Evolutionary conservation across 1,139 yeast species (phyloP), one percentile per base, ranked within the genome.

Genomic region (Blastobotrys malaysiensis): DNA sequence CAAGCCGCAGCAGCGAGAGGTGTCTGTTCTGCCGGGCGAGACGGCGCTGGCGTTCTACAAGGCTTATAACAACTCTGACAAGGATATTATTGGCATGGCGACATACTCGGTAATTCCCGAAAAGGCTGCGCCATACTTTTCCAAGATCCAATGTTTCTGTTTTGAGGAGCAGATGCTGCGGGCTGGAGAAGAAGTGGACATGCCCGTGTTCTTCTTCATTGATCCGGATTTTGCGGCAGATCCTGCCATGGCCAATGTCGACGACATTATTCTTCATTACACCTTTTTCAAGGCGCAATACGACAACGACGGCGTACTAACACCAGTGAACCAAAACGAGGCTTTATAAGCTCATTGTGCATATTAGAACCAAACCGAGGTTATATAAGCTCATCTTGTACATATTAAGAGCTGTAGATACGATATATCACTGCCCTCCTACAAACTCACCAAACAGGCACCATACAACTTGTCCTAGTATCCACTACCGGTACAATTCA

Each of bases 121-220:
- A 62, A 91, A 88, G 63, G 96, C 95, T 9, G 96, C 98, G 0
- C 96, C 90, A 5, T 95, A 93, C 71, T 93, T 93, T 75, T 88
- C 89, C 74, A 93, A 93, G 72, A 93, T 93, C 65, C 99, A 93
- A 69, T 93, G 99, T 71, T 93, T 93, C 73, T 93, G 99, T 69
- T 93, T 95, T 68, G 99, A 93, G 73, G 99, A 93, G 69, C 99
- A 93, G 71, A 80, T 89, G 69, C 76, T 93, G 61, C 80, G 85
- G 55, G 97, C 97, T 1, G 98, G 98, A 5, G 99, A 95, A 73
- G 98, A 93, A 69, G 96, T 95, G 14, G 99, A 95, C 67, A 93
- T 95, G 99, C 99, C 99, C 0, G 91, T 93, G 16, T 95, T 95
- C 74, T 95, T 95, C 79, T 95, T 95, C 71, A 88, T 95, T 54